Percentiles rank a stretch among this genome's conserved stretches.
phyloP scores from a whole-genome alignment of 768 basidiomycete genomes.

The Strobilomyces confusus region DNA sequence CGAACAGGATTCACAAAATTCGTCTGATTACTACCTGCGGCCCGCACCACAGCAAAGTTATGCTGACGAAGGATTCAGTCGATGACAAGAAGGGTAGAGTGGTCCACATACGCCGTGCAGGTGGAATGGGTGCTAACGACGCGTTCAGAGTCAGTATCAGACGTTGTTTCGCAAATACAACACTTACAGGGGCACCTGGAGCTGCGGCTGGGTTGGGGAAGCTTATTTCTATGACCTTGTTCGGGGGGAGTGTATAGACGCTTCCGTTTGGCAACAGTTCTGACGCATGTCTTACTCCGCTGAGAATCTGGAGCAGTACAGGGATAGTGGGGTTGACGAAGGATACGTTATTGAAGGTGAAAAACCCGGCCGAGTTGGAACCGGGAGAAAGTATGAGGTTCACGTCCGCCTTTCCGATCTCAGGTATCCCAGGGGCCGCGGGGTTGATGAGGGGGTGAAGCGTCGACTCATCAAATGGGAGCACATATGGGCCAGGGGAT shows the following conservation, averaged over 20 bases:
- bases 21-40: conserved; percentile 22
- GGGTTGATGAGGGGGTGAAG: conserved; percentile 2
- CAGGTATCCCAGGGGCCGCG: neutral
- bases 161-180: neutral
- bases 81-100: no score
- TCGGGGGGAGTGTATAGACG: conserved; percentile 41
- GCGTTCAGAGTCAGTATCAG: neutral
- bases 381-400: neutral
- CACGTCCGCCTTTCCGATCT: conserved; percentile 3
- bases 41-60: conserved; percentile 33
- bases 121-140: conserved; percentile 34
- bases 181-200: conserved; percentile 29
- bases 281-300: conserved; percentile 41
- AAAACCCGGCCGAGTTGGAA: neutral
- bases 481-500: neutral
- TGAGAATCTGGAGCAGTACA: conserved; percentile 28
- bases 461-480: neutral
- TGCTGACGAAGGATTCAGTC: conserved; percentile 20
- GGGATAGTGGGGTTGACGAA: conserved; percentile 39
- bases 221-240: conserved; percentile 45
- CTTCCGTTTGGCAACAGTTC: conserved; percentile 46
- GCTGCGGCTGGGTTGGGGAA: conserved; percentile 33
- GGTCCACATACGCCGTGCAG: conserved; percentile 34
- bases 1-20: conserved; percentile 36
- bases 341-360: neutral